Evolutionary conservation across 768 basidiomycete species (phyloP).

Genomic region (Russula foetens): DNA sequence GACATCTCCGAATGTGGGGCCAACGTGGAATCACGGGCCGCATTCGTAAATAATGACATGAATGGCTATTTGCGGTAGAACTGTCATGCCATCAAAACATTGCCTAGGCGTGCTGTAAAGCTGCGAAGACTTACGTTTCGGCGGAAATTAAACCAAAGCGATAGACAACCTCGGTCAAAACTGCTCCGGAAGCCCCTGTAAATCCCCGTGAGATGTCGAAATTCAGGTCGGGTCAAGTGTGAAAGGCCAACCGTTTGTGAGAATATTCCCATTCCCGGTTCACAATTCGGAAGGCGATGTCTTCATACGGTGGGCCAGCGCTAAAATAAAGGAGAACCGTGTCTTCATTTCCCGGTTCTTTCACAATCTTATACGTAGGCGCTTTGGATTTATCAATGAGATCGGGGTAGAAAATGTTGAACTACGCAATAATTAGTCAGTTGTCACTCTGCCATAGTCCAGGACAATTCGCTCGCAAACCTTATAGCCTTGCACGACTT

Average conservation of each 20-base stretch:
- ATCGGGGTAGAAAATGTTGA: slow-evolving; percentile 98
- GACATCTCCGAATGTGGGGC: slow-evolving; percentile 13
- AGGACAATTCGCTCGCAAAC: slow-evolving; percentile 28
- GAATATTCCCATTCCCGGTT: slow-evolving; percentile 98
- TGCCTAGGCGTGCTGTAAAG: slow-evolving; percentile 16
- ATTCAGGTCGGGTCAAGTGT: background rate
- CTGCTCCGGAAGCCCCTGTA: slow-evolving; percentile 89
- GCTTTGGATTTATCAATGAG: slow-evolving; percentile 97
- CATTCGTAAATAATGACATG: slow-evolving; percentile 12
- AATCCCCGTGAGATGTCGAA: slow-evolving; percentile 12
- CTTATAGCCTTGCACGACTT: slow-evolving; percentile 99
- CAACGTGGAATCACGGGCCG: slow-evolving; percentile 19
- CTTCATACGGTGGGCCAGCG: slow-evolving; percentile 97
- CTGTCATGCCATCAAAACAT: slow-evolving; percentile 25
- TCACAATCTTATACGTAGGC: slow-evolving; percentile 92
- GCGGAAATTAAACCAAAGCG: slow-evolving; percentile 94
- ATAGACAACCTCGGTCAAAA: slow-evolving; percentile 94
- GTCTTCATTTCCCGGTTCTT: slow-evolving; percentile 91
- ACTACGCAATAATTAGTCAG: slow-evolving; percentile 33
- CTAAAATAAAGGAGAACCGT: slow-evolving; percentile 90
- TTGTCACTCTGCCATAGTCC: slow-evolving; percentile 11
- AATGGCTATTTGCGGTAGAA: slow-evolving; percentile 69
- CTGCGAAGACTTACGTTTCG: slow-evolving; percentile 59
- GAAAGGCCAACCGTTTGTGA: slow-evolving; percentile 66
- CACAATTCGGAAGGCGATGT: slow-evolving; percentile 96